Evolutionary conservation across 2,329 filamentous ascomycete species (phyloP), one percentile per base, ranked within the genome.

Genomic region (Bipolaris oryzae): DNA sequence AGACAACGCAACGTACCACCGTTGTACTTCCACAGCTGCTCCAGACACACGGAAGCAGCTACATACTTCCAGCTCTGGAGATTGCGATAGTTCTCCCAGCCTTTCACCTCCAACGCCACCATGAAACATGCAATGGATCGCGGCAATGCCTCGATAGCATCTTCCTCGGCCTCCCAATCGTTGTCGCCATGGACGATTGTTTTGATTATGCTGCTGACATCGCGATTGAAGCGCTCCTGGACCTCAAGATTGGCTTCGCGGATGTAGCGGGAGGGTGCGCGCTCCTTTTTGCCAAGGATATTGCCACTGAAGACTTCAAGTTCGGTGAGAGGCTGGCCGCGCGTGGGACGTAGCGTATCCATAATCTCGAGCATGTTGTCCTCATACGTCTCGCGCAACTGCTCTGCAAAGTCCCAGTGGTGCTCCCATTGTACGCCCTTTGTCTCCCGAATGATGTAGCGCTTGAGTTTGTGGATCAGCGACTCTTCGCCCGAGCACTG

Each of bases 51-150:
- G 0, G 76, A 78, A 4, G 81, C 81, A 54, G 82, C 79, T 15
- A 86, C 72, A 68, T 84, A 85, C 60, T 74, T 78, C 70, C 84
- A 86, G 60, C 82, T 85, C 60, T 76, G 68, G 53, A 84, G 55
- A 25, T 64, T 59, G 28, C 67, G 64, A 38, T 66, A 57, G 2
- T 62, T 62, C 39, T 76, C 73, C 60, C 63, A 67, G 1, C 61
- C 66, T 11, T 73, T 67, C 5, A 49, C 68, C 46, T 79, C 73
- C 38, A 76, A 61, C 7, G 76, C 77, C 0, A 82, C 72, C 10
- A 75, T 70, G 54, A 84, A 72, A 64, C 81, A 84, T 11, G 82
- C 82, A 52, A 85, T 77, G 5, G 81, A 78, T 13, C 80, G 73
- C 23, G 80, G 81, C 23, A 85, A 64, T 2, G 77, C 75, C 59